Base-by-base conservation (phyloP, 495 filamentous ascomycete genomes). In the Penicillium pulvis region DNA sequence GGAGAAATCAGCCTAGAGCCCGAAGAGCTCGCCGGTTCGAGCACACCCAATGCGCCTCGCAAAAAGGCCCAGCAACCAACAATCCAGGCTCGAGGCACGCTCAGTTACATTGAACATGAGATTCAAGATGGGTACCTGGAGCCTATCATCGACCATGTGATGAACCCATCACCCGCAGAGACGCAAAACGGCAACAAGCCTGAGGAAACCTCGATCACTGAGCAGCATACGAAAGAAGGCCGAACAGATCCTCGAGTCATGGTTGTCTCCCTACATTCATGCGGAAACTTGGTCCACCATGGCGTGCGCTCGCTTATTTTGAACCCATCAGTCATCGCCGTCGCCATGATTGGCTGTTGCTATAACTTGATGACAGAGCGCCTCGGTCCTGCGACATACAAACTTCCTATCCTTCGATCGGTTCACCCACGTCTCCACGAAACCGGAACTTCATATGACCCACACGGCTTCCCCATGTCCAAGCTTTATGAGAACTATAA, bases 301-400 rank as follows among this genome's bases (percentile, higher is more conserved):
- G 94, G 90, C 2, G 85, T 98, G 43, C 88, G 90, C 6, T 94
- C 94, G 4, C 80, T 98, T 44, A 71, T 90, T 14, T 67, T 91
- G 36, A 97, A 96, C 65, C 89, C 92, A 2, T 80, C 84, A 28
- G 90, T 98, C 51, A 83, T 87, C 17, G 92, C 91, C 14, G 88
- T 98, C 46, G 94, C 94, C 36, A 90, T 98, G 69, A 90, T 98
- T 43, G 94, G 94, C 36, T 98, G 94, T 77, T 98, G 94, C 77
- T 97, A 98, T 79, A 98, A 98, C 58, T 87, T 97, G 19, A 71
- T 97, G 55, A 97, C 93, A 3, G 94, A 97, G 68, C 85, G 92
- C 51, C 82, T 96, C 20, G 89, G 90, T 2, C 91, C 91, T 31
- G 88, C 92, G 17, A 91, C 91, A 0, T 93, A 86, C 73, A 96